A percentile compares a stretch with the other conserved stretches of the same genome.
Evolutionary conservation across 768 basidiomycete species (phyloP).

Genomic region (Cytidiella melzeri): DNA sequence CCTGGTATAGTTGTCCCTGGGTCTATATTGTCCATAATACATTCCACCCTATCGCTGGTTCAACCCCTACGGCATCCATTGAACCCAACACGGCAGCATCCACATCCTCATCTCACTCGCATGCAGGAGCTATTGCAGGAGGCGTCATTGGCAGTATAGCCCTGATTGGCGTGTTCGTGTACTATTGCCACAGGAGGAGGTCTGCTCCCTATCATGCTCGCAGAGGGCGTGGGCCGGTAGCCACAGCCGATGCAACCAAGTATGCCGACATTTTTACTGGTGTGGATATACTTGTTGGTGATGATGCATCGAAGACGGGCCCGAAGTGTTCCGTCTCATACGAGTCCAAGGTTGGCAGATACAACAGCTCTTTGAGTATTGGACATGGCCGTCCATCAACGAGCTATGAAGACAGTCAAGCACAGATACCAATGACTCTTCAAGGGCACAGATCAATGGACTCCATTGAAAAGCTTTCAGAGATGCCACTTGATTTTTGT

Average conservation of each 20-base stretch:
- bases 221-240: neutral
- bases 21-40: neutral
- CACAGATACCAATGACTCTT: neutral
- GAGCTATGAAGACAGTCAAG: neutral
- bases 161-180: slow-evolving; percentile 26
- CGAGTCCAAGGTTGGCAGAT: neutral
- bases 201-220: neutral
- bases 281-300: neutral
- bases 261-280: neutral
- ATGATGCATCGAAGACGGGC: neutral
- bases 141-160: slow-evolving; percentile 42
- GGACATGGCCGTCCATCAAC: neutral
- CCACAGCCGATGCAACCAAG: neutral
- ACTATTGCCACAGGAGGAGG: neutral
- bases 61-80: slow-evolving; percentile 14
- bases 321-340: neutral
- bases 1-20: neutral
- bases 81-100: slow-evolving; percentile 15
- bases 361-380: neutral
- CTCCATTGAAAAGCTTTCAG: neutral
- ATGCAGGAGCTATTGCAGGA: slow-evolving; percentile 43
- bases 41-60: neutral
- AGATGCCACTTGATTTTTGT: neutral
- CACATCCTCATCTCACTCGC: slow-evolving; percentile 11
- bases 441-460: slow-evolving; percentile 1